Percentiles rank a stretch among this genome's conserved stretches.
phyloP scores from a whole-genome alignment of 495 filamentous ascomycete genomes.

The Aspergillus funiculosus region DNA sequence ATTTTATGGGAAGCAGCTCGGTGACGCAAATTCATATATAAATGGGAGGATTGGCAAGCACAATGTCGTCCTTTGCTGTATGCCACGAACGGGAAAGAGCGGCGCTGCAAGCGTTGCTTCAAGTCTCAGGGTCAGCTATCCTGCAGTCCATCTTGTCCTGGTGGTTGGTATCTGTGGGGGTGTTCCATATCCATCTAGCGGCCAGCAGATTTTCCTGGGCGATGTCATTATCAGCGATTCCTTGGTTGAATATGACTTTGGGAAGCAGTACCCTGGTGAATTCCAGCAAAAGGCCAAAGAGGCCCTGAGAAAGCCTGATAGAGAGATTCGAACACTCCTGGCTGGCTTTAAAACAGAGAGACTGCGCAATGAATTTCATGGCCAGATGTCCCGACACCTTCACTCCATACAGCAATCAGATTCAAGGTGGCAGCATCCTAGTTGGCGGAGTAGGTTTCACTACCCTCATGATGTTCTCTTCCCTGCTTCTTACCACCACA shows the following conservation, averaged over 20 bases:
- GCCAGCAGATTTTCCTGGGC: constrained; percentile 31
- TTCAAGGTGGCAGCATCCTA: too few relatives aligned
- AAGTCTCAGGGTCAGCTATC: constrained; percentile 27
- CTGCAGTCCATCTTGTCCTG: constrained; percentile 16
- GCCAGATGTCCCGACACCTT: too few relatives aligned
- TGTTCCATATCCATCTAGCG: constrained; percentile 1
- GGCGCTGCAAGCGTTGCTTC: constrained; percentile 25
- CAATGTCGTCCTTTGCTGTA: constrained; percentile 31
- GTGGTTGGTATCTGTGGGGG: constrained; percentile 32
- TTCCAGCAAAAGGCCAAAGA: constrained; percentile 25
- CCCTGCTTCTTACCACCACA: too few relatives aligned
- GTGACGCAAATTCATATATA: constrained; percentile 21
- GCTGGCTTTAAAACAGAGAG: too few relatives aligned
- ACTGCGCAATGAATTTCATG: too few relatives aligned
- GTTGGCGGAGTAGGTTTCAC: too few relatives aligned
- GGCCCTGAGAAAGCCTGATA: too few relatives aligned
- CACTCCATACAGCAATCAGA: too few relatives aligned
- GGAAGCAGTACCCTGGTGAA: constrained; percentile 24
- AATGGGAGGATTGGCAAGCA: constrained; percentile 31
- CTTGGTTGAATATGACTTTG: constrained; percentile 37
- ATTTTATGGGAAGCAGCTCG: neutral
- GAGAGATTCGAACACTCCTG: too few relatives aligned
- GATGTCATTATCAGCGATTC: constrained; percentile 41
- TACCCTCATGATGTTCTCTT: too few relatives aligned
- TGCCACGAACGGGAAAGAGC: constrained; percentile 31